These are phyloP conservation scores for Phycomyces nitens DNA, from an alignment of 192 early-diverging fungal species.

Conservation along the genomic window DNA sequence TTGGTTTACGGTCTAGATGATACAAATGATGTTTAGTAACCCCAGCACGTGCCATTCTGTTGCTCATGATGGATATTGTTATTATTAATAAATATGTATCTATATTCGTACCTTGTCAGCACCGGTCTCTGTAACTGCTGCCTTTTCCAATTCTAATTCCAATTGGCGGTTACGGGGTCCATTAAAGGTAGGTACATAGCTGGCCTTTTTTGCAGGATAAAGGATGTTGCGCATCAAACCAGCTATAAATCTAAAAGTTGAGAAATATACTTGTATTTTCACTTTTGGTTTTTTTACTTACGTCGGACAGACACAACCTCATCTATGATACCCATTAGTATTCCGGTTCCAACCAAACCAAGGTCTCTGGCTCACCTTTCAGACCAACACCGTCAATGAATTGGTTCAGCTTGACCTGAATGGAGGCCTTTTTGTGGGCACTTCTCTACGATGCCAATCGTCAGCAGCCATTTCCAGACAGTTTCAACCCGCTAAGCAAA, in stretches of 20 bases:
- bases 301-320: constrained; percentile 35
- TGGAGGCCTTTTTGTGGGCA: constrained; percentile 31
- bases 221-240: constrained; percentile 40
- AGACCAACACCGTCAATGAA: constrained; percentile 34
- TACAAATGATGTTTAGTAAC: no score
- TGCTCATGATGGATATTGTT: no score
- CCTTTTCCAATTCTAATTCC: not conserved
- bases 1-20: not conserved
- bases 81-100: no score
- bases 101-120: no score
- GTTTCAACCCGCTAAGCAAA: not conserved
- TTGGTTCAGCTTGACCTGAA: constrained; percentile 28
- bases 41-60: no score
- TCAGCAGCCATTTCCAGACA: not conserved
- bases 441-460: constrained; percentile 13
- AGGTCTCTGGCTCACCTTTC: constrained; percentile 11
- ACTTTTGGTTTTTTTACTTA: constrained; percentile 7
- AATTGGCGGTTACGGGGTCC: constrained; percentile 10
- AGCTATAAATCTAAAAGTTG: constrained; percentile 17
- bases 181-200: constrained; percentile 20
- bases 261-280: not conserved
- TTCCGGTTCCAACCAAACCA: not conserved
- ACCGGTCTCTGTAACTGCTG: not conserved
- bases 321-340: constrained; percentile 12
- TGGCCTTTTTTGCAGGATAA: constrained; percentile 26